Evolutionary conservation across 306 rosid genomes (phyloP).

Genomic region (Parietaria judaica): DNA sequence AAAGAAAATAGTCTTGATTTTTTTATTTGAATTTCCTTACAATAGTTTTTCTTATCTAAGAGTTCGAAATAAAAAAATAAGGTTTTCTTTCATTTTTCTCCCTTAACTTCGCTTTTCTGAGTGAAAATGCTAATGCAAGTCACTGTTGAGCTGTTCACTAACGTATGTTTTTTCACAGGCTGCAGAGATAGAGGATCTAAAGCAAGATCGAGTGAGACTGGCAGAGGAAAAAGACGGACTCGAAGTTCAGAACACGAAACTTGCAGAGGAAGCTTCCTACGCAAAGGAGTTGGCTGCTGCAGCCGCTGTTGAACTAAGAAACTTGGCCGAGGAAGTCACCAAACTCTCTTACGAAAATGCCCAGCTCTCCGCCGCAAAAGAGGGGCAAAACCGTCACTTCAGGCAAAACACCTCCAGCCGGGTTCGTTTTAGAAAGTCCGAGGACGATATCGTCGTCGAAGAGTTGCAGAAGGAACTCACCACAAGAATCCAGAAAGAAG

Average conservation of each 20-base stretch:
- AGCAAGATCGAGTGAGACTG: slow-evolving; percentile 62
- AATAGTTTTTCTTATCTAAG: neutral
- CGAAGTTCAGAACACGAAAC: slow-evolving; percentile 61
- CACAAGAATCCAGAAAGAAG: slow-evolving; percentile 57
- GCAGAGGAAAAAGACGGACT: slow-evolving; percentile 68
- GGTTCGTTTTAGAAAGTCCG: slow-evolving; percentile 27
- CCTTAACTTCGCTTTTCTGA: too few relatives aligned
- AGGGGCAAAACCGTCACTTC: slow-evolving; percentile 33
- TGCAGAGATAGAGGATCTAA: slow-evolving; percentile 65
- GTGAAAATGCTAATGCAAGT: neutral
- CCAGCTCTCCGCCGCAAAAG: slow-evolving; percentile 43
- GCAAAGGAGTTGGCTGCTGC: slow-evolving; percentile 90
- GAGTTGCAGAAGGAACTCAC: slow-evolving; percentile 60
- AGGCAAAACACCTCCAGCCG: slow-evolving; percentile 28
- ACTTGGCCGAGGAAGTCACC: slow-evolving; percentile 82
- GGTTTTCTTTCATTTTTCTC: neutral
- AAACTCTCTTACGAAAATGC: slow-evolving; percentile 71
- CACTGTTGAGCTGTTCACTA: neutral
- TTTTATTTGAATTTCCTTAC: too few relatives aligned
- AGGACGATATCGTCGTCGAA: slow-evolving; percentile 36
- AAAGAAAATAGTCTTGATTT: too few relatives aligned
- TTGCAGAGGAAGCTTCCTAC: slow-evolving; percentile 77
- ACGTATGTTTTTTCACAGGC: slow-evolving; percentile 32
- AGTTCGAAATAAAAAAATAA: too few relatives aligned
- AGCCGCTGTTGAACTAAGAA: slow-evolving; percentile 75